These are phyloP conservation scores for Candida sanyaensis DNA, from an alignment of 1,139 yeast genomes.

Conservation along the genomic window DNA sequence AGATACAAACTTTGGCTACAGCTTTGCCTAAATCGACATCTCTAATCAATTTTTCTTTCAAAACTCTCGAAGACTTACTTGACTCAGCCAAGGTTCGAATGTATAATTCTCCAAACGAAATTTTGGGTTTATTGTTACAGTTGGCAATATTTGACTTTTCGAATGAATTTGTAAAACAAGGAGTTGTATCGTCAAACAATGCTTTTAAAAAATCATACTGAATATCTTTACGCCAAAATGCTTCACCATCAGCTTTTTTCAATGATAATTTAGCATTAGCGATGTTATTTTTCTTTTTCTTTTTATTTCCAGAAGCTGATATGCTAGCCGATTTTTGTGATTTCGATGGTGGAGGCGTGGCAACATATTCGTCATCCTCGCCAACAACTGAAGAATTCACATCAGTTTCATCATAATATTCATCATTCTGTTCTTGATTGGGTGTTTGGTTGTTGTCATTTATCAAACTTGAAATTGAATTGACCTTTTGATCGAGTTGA, in stretches of 20 bases:
- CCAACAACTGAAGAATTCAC: slow-evolving; percentile 17
- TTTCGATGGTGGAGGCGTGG: slow-evolving; percentile 12
- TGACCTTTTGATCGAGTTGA: slow-evolving; percentile 5
- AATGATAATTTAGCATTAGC: slow-evolving; percentile 33
- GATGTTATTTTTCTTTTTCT: slow-evolving; percentile 15
- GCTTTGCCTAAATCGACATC: slow-evolving; percentile 68
- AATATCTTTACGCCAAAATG: slow-evolving; percentile 85
- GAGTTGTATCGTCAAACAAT: slow-evolving; percentile 61
- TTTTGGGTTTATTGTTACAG: slow-evolving; percentile 44
- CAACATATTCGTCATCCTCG: slow-evolving; percentile 17
- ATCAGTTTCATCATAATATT: slow-evolving; percentile 16
- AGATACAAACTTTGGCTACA: slow-evolving; percentile 78
- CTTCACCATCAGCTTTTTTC: slow-evolving; percentile 90
- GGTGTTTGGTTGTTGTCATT: slow-evolving; percentile 9
- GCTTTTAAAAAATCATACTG: slow-evolving; percentile 76
- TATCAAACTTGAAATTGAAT: slow-evolving; percentile 8
- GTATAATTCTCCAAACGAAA: slow-evolving; percentile 86
- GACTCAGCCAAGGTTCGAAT: slow-evolving; percentile 81
- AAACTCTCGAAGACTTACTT: slow-evolving; percentile 77
- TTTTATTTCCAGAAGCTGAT: slow-evolving; percentile 4
- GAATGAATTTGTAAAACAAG: slow-evolving; percentile 69
- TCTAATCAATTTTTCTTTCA: slow-evolving; percentile 71
- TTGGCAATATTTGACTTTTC: slow-evolving; percentile 34
- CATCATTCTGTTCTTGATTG: slow-evolving; percentile 12
- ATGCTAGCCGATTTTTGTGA: neutral